Base-by-base conservation (phyloP, 2,329 filamentous ascomycete genomes). In the Diaporthe capsici region DNA sequence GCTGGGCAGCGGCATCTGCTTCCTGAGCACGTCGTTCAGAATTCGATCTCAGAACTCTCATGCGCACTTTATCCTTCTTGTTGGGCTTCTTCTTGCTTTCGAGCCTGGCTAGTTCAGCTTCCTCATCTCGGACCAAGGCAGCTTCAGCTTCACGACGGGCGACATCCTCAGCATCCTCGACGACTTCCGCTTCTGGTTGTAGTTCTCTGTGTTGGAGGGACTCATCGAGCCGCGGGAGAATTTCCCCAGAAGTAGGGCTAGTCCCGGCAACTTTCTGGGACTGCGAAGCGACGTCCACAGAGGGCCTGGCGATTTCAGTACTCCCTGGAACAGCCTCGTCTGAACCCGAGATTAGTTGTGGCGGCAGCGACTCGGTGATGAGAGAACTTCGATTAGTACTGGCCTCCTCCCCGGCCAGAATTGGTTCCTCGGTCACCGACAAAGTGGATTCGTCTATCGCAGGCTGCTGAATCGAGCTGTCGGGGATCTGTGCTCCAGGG, bases 21-120 rank as follows among this genome's bases (percentile, higher is more conserved):
- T 75, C 76, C 22, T 68, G 76, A 34, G 65, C 76, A 31, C 73
- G 73, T 63, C 55, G 72, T 49, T 65, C 61, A 31, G 70, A 58
- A 25, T 73, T 77, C 3, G 73, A 58, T 37, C 70, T 55, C 63
- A 77, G 31, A 12, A 37, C 22, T 25, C 58, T 77, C 31, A 77
- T 71, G 34, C 73, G 76, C 42, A 34, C 31, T 55, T 77, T 77
- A 51, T 75, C 76, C 25, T 75, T 77, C 51, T 73, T 77, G 49
- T 44, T 73, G 20, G 39, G 73, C n/a, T 75, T 77, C 28, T 60
- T 77, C 63, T 73, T 77, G 39, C 44, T 58, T 37, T 71, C 68
- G 8, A 77, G 73, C 63, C 71, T 60, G 42, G 70, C 71, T 1
- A 77, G 49, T 31, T 75, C 71, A 15, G 42, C 65, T 17, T 68